These are phyloP conservation scores for Colletotrichum liriopes DNA, from an alignment of 2,329 filamentous ascomycete species.

Conservation along the genomic window DNA sequence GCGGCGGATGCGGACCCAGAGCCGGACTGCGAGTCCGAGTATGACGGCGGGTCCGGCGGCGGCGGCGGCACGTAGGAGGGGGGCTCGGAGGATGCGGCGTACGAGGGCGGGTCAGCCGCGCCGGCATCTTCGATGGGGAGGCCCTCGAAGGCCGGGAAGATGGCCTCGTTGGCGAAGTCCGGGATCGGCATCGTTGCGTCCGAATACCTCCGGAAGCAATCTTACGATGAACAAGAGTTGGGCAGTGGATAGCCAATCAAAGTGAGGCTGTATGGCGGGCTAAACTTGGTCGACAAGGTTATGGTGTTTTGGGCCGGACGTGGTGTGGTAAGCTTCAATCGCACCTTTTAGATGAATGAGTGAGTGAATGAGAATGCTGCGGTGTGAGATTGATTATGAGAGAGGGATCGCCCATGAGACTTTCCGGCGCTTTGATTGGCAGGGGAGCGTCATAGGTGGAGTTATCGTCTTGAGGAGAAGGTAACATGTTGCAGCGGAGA, in stretches of 20 bases:
- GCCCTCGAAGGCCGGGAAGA: conserved; percentile 54
- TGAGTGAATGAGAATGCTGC: conserved; percentile 14
- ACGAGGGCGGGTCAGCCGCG: conserved; percentile 32
- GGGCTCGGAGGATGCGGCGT: conserved; percentile 22
- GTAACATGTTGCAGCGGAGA: neutral
- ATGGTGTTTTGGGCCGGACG: neutral
- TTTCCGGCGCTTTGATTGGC: conserved; percentile 14
- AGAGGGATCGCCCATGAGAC: conserved; percentile 9
- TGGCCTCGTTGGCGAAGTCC: conserved; percentile 51
- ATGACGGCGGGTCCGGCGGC: conserved; percentile 17
- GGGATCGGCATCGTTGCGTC: conserved; percentile 45
- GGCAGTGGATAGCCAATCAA: neutral
- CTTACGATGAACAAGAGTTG: neutral
- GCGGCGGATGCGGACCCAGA: conserved; percentile 7
- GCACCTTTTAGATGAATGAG: conserved; percentile 2
- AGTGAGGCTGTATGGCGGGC: neutral
- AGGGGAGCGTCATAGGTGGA: neutral
- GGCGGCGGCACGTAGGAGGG: conserved; percentile 16
- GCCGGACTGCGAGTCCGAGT: conserved; percentile 28
- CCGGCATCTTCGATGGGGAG: conserved; percentile 46
- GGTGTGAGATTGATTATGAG: conserved; percentile 29
- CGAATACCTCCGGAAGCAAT: neutral
- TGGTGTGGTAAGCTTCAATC: conserved; percentile 2
- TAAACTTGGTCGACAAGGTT: neutral
- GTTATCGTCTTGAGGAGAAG: neutral